Conservation (phyloP, 441 rosid genomes). For the Pelargonium citronellum region DNA sequence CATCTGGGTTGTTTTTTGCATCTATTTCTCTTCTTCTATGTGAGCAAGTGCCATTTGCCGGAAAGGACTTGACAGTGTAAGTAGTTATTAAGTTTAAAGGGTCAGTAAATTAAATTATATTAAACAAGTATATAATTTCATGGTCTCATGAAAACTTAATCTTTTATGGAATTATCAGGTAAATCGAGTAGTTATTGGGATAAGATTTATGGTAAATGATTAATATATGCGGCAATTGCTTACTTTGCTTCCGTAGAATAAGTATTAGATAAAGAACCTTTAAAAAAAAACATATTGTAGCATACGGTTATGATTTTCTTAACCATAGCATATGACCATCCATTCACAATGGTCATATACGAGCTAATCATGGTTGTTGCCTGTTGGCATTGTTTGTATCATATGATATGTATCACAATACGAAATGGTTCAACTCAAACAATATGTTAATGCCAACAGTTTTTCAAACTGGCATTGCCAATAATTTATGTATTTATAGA, state of each 20-base stretch:
- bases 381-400: too few relatives aligned
- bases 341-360: not conserved
- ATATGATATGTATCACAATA: too few relatives aligned
- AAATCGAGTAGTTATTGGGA: not conserved
- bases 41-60: constrained; percentile 84
- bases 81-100: constrained; percentile 22
- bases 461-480: not conserved
- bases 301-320: not conserved
- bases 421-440: not conserved
- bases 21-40: constrained; percentile 58
- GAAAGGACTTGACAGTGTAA: constrained; percentile 67
- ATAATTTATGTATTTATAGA: not conserved
- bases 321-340: not conserved
- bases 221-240: not conserved
- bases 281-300: not conserved
- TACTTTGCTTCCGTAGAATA: too few relatives aligned
- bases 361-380: not conserved
- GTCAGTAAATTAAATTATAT: not conserved
- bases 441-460: not conserved
- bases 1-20: constrained; percentile 60
- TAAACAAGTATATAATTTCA: not conserved
- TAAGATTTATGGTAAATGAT: not conserved
- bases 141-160: not conserved
- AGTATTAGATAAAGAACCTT: too few relatives aligned
- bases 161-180: not conserved